Base-by-base conservation (phyloP, 352 stramenopile species). In the Nothophytophthora sp. region DNA sequence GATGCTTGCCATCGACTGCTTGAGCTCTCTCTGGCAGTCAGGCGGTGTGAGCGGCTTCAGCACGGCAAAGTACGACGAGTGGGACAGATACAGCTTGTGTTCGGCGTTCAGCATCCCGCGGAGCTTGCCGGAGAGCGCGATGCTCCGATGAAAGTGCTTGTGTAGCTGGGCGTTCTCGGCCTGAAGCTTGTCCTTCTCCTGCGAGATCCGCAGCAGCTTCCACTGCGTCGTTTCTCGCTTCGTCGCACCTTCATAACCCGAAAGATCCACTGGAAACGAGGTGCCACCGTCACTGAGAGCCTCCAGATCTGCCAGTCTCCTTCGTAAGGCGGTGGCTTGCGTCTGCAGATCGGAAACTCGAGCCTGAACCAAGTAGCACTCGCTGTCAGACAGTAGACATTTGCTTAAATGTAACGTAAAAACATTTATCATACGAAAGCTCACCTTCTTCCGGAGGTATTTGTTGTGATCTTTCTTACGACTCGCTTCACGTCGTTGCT, bases 361-460 rank as follows among this genome's bases (percentile, higher is more conserved):
- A 37, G 60, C 57, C 56, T 65, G 15, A 49, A 15, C 15, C 34
- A 47, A 15, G 8, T 10, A 48, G 34, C 32, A 19, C 49, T 22
- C 43, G 7, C 10, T 20, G 33, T n/a, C 28, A 27, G 12, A 0
- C 29, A 23, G 12, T 10, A 25, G 20, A 43, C 25, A 22, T 34
- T 28, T 27, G 1, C 18, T 29, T 53, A 43, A n/a, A n/a, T n/a
- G n/a, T n/a, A n/a, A n/a, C n/a, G n/a, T n/a, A n/a, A n/a, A n/a
- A n/a, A n/a, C n/a, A n/a, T n/a, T n/a, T n/a, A n/a, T n/a, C n/a
- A n/a, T n/a, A n/a, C n/a, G n/a, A n/a, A n/a, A n/a, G n/a, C 46
- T 28, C 49, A 60, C 60, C 55, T 66, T 70, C 39, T 67, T 70
- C 7, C 61, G 42, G 27, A 67, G 54, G 55, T 70, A 70, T 28